phyloP scores from a whole-genome alignment of 768 basidiomycete species.

The Suillus discolor region DNA sequence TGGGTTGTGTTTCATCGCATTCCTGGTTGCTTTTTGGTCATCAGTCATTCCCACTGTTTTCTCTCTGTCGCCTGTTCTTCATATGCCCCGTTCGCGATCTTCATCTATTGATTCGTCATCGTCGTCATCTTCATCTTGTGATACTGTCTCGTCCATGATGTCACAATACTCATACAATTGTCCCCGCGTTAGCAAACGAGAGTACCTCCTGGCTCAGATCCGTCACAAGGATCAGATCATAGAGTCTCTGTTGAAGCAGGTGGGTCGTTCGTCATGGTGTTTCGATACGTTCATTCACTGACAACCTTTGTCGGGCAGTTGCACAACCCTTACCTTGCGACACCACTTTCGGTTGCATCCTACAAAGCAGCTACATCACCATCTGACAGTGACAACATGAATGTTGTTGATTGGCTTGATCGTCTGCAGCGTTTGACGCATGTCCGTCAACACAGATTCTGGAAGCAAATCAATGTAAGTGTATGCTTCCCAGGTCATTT shows the following conservation, averaged over 20 bases:
- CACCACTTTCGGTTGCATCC: constrained; percentile 76
- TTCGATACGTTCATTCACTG: constrained; percentile 6
- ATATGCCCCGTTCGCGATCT: constrained; percentile 20
- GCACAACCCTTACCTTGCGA: constrained; percentile 80
- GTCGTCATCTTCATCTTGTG: constrained; percentile 35
- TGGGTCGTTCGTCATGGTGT: constrained; percentile 26
- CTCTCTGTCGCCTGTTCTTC: not conserved
- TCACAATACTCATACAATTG: constrained; percentile 26
- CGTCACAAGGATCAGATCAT: constrained; percentile 88
- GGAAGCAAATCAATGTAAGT: too few relatives aligned
- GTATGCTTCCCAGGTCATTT: too few relatives aligned
- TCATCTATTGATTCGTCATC: constrained; percentile 26
- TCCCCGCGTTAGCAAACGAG: constrained; percentile 66
- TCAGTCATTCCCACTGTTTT: not conserved
- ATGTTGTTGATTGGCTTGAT: constrained; percentile 77
- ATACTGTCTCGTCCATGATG: constrained; percentile 38
- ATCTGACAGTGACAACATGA: constrained; percentile 67
- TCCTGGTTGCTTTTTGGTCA: not conserved
- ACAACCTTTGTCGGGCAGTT: constrained; percentile 42
- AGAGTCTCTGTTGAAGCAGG: constrained; percentile 83
- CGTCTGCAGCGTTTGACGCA: too few relatives aligned
- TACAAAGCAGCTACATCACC: constrained; percentile 79
- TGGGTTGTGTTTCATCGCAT: not conserved
- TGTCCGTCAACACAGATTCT: too few relatives aligned
- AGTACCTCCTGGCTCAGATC: constrained; percentile 83